Conservation (phyloP, 305 asterid species). For the Coffea humblotiana region DNA sequence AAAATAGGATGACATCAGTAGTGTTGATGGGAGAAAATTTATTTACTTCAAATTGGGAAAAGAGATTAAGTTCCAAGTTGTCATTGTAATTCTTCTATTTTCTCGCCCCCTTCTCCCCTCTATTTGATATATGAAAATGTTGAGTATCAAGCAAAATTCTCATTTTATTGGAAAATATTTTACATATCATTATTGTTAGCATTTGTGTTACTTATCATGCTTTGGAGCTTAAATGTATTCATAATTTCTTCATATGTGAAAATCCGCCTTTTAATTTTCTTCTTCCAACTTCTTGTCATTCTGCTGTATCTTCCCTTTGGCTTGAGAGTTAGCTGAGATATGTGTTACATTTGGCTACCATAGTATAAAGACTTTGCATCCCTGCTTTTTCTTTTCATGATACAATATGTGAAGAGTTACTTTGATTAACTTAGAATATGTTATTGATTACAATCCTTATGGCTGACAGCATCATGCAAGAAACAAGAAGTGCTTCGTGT, state of each 20-base stretch:
- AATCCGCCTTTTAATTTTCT: too few species aligned
- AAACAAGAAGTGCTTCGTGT: conserved; percentile 95
- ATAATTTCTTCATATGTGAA: background rate
- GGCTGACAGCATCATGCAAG: conserved; percentile 84
- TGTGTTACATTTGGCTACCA: background rate
- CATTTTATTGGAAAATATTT: background rate
- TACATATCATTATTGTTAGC: background rate
- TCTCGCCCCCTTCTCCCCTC: background rate
- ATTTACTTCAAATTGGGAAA: background rate
- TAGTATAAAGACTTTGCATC: background rate
- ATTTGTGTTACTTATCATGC: background rate
- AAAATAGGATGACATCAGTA: background rate
- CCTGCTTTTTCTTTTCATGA: background rate
- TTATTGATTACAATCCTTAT: conserved; percentile 9
- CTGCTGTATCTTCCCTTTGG: background rate
- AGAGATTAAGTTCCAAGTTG: background rate
- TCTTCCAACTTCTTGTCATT: background rate
- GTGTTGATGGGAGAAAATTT: background rate
- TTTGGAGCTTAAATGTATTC: background rate
- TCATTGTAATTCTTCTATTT: background rate
- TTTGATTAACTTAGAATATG: background rate
- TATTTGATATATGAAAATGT: background rate
- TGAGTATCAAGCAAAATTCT: background rate
- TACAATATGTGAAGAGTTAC: background rate
- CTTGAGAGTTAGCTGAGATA: background rate